Conservation (phyloP, 176 grass and related monocot genomes). For the Zoysia pacifica region DNA sequence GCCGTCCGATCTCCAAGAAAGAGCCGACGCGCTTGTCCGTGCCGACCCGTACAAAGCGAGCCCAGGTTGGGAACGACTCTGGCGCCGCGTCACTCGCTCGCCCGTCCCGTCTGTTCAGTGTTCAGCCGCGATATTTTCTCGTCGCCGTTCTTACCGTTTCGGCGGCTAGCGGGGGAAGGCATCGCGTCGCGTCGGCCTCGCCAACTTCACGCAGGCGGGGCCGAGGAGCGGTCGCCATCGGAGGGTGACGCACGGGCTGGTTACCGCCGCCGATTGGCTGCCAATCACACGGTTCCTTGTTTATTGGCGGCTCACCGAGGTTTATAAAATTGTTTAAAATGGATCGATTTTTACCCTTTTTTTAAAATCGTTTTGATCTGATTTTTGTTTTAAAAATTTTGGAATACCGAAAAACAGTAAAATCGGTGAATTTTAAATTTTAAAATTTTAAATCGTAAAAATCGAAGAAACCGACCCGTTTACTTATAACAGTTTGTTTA, state of each 20-base stretch:
- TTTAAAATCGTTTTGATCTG: no score
- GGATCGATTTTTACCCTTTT: no score
- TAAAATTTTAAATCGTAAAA: no score
- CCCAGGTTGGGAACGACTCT: neutral
- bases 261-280: neutral
- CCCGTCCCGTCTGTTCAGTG: neutral
- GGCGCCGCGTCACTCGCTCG: neutral
- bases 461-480: no score
- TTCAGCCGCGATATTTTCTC: slow-evolving; percentile 23
- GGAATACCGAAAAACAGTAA: no score
- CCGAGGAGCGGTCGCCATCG: neutral
- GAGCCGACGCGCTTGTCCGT: slow-evolving; percentile 10
- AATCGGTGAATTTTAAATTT: no score
- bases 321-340: no score
- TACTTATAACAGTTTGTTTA: no score
- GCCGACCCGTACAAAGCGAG: slow-evolving; percentile 1
- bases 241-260: neutral
- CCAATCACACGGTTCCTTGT: neutral
- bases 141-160: neutral
- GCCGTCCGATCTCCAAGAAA: neutral
- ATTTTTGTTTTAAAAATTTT: no score
- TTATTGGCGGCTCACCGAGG: neutral
- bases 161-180: neutral
- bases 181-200: neutral
- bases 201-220: neutral